These are phyloP conservation scores for Scytalidium sp. DNA, from an alignment of 2,329 filamentous ascomycete genomes.

Conservation along the genomic window DNA sequence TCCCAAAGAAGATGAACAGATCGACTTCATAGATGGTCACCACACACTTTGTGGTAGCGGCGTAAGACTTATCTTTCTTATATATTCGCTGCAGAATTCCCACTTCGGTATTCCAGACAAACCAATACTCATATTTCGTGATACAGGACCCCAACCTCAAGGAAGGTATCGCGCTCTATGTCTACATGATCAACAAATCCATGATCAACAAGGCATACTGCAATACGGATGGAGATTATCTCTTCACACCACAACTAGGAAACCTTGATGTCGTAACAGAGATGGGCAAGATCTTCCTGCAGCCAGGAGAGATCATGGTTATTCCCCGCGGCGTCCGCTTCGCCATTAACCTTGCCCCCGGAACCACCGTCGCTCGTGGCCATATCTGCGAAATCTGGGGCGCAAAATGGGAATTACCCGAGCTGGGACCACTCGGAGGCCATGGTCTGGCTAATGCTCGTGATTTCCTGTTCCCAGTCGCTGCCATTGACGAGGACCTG, in stretches of 20 bases:
- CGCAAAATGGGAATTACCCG: slow-evolving; percentile 59
- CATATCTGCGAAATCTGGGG: slow-evolving; percentile 66
- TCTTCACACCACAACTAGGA: slow-evolving; percentile 62
- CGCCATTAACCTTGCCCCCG: slow-evolving; percentile 54
- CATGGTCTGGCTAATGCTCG: slow-evolving; percentile 62
- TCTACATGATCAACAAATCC: slow-evolving; percentile 43
- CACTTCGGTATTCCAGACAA: neutral
- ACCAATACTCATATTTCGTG: too few relatives aligned
- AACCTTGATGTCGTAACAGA: slow-evolving; percentile 58
- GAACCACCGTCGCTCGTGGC: slow-evolving; percentile 48
- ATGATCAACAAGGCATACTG: slow-evolving; percentile 44
- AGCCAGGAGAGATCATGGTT: slow-evolving; percentile 62
- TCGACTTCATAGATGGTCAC: slow-evolving; percentile 47
- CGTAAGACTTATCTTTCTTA: slow-evolving; percentile 13
- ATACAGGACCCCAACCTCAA: slow-evolving; percentile 40
- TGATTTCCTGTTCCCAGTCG: slow-evolving; percentile 61
- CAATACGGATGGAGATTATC: slow-evolving; percentile 61
- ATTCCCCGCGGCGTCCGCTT: slow-evolving; percentile 63
- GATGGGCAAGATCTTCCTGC: slow-evolving; percentile 44
- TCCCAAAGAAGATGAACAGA: slow-evolving; percentile 36
- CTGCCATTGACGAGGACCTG: slow-evolving; percentile 48
- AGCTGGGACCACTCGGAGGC: slow-evolving; percentile 62
- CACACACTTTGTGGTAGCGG: slow-evolving; percentile 46
- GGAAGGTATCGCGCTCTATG: slow-evolving; percentile 46
- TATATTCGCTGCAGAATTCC: neutral